Conservation (phyloP, 2,329 filamentous ascomycete genomes). For the Sporothrix globosa region DNA sequence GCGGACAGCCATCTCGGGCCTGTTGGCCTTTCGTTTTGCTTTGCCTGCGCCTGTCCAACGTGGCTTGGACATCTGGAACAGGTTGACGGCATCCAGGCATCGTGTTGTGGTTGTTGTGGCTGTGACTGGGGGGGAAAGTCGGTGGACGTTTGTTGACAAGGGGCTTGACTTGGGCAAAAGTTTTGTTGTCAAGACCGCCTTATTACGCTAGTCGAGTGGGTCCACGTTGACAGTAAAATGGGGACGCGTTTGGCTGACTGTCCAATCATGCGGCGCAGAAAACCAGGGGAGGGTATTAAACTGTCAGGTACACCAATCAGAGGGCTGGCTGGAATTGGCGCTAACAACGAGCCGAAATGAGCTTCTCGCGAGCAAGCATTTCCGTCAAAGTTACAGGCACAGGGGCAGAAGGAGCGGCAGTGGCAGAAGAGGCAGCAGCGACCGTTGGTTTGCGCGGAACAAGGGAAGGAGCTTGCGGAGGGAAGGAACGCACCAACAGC, state of each 20-base stretch:
- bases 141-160: constrained; percentile 25
- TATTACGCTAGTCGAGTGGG: constrained; percentile 13
- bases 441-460: neutral
- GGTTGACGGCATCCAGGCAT: neutral
- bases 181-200: constrained; percentile 28
- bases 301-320: constrained; percentile 35
- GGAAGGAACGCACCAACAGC: constrained; percentile 3
- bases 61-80: neutral
- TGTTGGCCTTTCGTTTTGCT: neutral
- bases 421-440: neutral
- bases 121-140: neutral
- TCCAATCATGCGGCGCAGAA: constrained; percentile 3
- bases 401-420: neutral
- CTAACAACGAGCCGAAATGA: constrained; percentile 34
- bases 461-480: constrained; percentile 2
- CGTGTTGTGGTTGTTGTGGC: constrained; percentile 11
- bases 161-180: constrained; percentile 13
- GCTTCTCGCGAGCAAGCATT: constrained; percentile 24
- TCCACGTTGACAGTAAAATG: neutral
- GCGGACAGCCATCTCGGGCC: neutral
- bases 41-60: constrained; percentile 19
- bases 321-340: neutral
- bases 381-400: neutral
- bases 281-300: neutral
- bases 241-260: neutral